Percentiles rank a stretch among this genome's conserved stretches.
Conservation (phyloP, 371 early-diverging fungal species). For the Rhizopus stolonifer region DNA sequence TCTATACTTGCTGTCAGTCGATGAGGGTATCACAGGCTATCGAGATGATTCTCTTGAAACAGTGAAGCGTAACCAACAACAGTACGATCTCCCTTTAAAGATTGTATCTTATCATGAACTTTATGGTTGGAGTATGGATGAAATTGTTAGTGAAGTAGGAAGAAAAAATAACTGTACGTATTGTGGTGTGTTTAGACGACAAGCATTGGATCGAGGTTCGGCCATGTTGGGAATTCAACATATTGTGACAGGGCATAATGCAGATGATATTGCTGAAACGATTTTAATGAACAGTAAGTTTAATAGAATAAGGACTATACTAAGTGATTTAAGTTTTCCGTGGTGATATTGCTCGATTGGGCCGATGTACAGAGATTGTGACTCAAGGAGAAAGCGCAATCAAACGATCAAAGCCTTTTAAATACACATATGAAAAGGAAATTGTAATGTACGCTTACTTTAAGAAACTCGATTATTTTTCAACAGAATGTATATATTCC, state of each 20-base stretch:
- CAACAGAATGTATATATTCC: constrained; percentile 99
- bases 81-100: constrained; percentile 91
- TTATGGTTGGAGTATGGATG: constrained; percentile 99
- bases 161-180: constrained; percentile 99
- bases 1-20: constrained; percentile 93
- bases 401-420: constrained; percentile 97
- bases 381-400: constrained; percentile 79
- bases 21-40: constrained; percentile 99
- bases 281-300: constrained; percentile 96
- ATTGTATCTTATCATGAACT: constrained; percentile 95
- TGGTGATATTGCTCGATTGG: constrained; percentile 95
- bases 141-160: constrained; percentile 94
- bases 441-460: constrained; percentile 99
- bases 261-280: constrained; percentile 99
- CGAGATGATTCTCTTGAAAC: constrained; percentile 99
- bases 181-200: constrained; percentile 99
- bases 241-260: constrained; percentile 99
- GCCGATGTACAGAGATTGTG: constrained; percentile 92
- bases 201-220: constrained; percentile 98
- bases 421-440: constrained; percentile 99
- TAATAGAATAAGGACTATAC: too few relatives aligned
- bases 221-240: constrained; percentile 89
- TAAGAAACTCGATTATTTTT: constrained; percentile 98
- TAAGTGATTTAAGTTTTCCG: constrained; percentile 72
- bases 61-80: constrained; percentile 94